Evolutionary conservation across 2,329 filamentous ascomycete genomes (phyloP).

Genomic region (Alternaria alternata): DNA sequence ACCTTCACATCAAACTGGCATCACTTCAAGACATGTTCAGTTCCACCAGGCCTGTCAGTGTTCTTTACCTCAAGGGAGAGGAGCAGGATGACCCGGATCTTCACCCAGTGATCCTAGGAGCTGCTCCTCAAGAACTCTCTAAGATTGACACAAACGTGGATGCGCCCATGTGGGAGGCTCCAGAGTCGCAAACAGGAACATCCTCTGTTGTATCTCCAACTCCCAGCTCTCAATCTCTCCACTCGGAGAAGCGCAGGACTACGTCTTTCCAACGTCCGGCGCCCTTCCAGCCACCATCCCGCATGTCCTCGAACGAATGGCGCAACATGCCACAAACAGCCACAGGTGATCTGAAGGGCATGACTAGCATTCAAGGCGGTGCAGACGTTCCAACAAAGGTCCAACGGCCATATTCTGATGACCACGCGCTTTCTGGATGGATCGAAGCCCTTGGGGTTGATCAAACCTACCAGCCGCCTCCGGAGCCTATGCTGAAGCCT

Average conservation of each 20-base stretch:
- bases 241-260: conserved; percentile 51
- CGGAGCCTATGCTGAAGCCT: conserved; percentile 73
- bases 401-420: conserved; percentile 64
- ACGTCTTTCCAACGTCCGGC: conserved; percentile 56
- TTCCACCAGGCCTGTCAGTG: conserved; percentile 79
- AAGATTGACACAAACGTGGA: conserved; percentile 57
- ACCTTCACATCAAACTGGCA: conserved; percentile 79
- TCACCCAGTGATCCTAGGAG: conserved; percentile 76
- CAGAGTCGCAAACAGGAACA: conserved; percentile 63
- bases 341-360: conserved; percentile 58
- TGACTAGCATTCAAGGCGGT: conserved; percentile 54
- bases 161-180: conserved; percentile 57
- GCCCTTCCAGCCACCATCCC: conserved; percentile 54
- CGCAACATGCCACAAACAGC: conserved; percentile 64
- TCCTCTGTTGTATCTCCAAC: conserved; percentile 63
- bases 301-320: conserved; percentile 63
- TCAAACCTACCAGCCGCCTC: conserved; percentile 79
- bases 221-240: conserved; percentile 57
- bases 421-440: conserved; percentile 77
- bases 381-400: conserved; percentile 64
- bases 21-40: conserved; percentile 88
- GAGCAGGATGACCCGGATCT: conserved; percentile 81
- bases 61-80: conserved; percentile 78
- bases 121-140: conserved; percentile 70
- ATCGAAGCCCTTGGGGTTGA: conserved; percentile 95